Evolutionary conservation across 768 basidiomycete genomes (phyloP), one percentile per base, ranked within the genome.

Genomic region (Tephrocybe sp.): DNA sequence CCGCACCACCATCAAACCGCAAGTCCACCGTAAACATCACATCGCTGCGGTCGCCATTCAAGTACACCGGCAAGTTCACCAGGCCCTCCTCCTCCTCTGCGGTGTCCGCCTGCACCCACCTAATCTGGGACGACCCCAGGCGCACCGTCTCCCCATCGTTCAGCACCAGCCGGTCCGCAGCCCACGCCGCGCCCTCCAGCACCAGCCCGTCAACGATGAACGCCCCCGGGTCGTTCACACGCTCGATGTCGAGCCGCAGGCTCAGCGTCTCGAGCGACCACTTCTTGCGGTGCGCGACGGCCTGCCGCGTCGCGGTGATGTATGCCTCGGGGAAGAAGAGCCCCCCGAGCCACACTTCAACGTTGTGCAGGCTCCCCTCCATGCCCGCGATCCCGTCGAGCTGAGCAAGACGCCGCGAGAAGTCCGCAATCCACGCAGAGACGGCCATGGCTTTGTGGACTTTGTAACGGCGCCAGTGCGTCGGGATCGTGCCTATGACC

Each of bases 261-360:
- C 81, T 74, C 60, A 98, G 66, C 7, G 91, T 93, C 68, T 99
- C 96, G 56, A 99, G 71, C 68, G 93, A 95, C 88, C 91, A 92
- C 58, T 85, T 84, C 72, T 88, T 93, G 49, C 85, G 78, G 65
- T 98, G 95, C 2, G 96, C 97, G 4, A 94, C 90, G n/a, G 91
- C 85, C 68, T 99, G 96, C 45, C 96, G 80, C 2, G 93, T 95
- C 1, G 96, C 96, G 0, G 96, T 98, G 61, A 98, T 80, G 65
- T 93, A 98, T 3, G 94, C 95, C 63, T 95, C 92, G 0, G 96
- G 97, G 80, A 90, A 94, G 79, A 98, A 98, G 50, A 99, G 68
- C 0, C 92, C 90, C 20, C 96, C 94, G 12, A 98, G 81, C 90
- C 92, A 93, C 39, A 97, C 89, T 68, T 91, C 84, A 41, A 89